Conservation (phyloP, 768 basidiomycete genomes). For the Macrocybe gigantea region DNA sequence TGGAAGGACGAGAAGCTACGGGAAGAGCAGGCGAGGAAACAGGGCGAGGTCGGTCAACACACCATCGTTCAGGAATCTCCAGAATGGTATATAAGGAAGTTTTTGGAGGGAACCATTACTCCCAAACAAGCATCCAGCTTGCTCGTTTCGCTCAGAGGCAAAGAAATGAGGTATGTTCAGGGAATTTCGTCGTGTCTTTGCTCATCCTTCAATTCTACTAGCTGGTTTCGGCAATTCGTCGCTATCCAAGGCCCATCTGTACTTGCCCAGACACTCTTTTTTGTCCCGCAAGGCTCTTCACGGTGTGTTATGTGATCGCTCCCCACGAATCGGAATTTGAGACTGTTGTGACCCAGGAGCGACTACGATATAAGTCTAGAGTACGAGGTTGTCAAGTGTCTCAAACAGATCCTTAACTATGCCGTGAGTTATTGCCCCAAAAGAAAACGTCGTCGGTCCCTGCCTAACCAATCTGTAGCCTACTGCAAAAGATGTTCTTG, state of each 20-base stretch:
- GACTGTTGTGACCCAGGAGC: conserved; percentile 30
- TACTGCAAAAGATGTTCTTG: conserved; percentile 68
- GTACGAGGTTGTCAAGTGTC: conserved; percentile 83
- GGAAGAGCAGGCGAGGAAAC: conserved; percentile 56
- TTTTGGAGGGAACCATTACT: conserved; percentile 82
- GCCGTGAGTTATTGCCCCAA: conserved; percentile 24
- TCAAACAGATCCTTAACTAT: conserved; percentile 77
- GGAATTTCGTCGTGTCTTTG: not conserved
- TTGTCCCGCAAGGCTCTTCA: conserved; percentile 62
- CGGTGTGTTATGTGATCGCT: conserved; percentile 35
- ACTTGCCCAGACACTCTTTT: conserved; percentile 66
- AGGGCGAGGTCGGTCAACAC: conserved; percentile 52
- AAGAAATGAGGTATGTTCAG: conserved; percentile 63
- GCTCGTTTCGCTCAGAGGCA: conserved; percentile 71
- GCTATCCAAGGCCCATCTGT: conserved; percentile 78
- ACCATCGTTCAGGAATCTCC: conserved; percentile 65
- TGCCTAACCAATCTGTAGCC: conserved; percentile 30
- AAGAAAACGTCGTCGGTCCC: not conserved
- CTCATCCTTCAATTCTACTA: conserved; percentile 23
- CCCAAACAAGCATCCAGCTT: conserved; percentile 75
- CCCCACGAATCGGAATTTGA: not conserved
- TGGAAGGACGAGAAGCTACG: conserved; percentile 70
- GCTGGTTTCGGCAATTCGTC: conserved; percentile 80
- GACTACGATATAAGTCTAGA: conserved; percentile 70
- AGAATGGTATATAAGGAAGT: conserved; percentile 90